Evolutionary conservation across 768 basidiomycete species (phyloP).

Genomic region (Panaeolus cyanescens): DNA sequence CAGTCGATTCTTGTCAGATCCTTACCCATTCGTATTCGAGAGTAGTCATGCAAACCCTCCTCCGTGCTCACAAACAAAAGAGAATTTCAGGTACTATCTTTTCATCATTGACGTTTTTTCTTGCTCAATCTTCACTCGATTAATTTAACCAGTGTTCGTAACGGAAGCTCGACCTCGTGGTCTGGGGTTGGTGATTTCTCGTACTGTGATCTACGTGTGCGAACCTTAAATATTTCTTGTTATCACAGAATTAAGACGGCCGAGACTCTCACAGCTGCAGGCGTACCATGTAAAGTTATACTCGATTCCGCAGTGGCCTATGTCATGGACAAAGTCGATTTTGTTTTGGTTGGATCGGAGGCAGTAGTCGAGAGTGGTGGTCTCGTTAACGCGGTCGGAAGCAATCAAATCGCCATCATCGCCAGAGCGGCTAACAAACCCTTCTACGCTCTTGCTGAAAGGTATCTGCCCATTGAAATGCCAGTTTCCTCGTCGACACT

Average conservation of each 20-base stretch:
- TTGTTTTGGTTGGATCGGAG: constrained; percentile 95
- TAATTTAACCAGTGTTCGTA: constrained; percentile 70
- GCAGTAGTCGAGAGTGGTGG: constrained; percentile 98
- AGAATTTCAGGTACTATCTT: constrained; percentile 69
- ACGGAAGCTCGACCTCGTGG: constrained; percentile 93
- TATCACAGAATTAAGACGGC: constrained; percentile 83
- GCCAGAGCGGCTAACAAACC: constrained; percentile 94
- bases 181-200: constrained; percentile 64
- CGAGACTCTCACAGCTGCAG: constrained; percentile 81
- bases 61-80: constrained; percentile 89
- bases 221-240: constrained; percentile 13
- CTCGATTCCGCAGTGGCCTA: constrained; percentile 97
- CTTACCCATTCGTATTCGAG: constrained; percentile 96
- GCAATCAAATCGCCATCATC: constrained; percentile 95
- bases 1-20: constrained; percentile 55
- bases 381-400: constrained; percentile 89
- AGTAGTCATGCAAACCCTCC: constrained; percentile 90
- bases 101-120: constrained; percentile 10
- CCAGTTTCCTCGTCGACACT: constrained; percentile 20
- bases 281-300: constrained; percentile 92
- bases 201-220: constrained; percentile 6
- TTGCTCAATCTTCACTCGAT: constrained; percentile 16
- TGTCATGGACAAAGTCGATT: constrained; percentile 94
- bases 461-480: constrained; percentile 42
- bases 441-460: constrained; percentile 94